A percentile compares a stretch with the other conserved stretches of the same genome.
These are phyloP conservation scores for Vishniacozyma victoriae DNA, from an alignment of 768 basidiomycete genomes.

Conservation along the genomic window DNA sequence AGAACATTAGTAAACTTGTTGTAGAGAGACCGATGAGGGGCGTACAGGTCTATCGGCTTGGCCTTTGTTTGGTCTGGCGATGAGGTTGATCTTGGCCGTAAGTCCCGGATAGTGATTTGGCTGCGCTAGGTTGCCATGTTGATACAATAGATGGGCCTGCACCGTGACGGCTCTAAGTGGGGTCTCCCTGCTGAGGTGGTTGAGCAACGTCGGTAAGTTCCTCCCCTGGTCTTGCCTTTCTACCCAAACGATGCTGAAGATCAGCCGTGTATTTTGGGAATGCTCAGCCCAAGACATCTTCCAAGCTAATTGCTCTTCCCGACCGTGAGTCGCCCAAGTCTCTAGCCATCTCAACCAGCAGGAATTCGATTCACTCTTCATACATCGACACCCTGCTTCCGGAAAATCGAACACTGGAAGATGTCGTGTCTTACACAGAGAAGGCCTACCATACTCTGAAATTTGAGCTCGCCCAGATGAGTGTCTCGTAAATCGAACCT, in stretches of 20 bases:
- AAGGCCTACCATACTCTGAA: slow-evolving; percentile 8
- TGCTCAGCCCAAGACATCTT: background rate
- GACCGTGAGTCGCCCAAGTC: slow-evolving; percentile 1
- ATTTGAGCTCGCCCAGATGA: slow-evolving; percentile 7
- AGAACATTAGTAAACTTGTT: too few species aligned
- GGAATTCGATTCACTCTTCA: slow-evolving; percentile 1
- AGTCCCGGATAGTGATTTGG: background rate
- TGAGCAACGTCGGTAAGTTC: background rate
- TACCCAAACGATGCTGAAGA: too few species aligned
- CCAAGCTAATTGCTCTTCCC: slow-evolving; percentile 10
- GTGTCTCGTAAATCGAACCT: slow-evolving; percentile 4
- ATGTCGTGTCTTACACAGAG: background rate
- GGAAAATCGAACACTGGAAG: background rate
- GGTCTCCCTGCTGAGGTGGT: background rate
- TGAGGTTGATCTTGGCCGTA: background rate
- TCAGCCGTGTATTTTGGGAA: slow-evolving; percentile 4
- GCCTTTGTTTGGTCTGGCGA: slow-evolving; percentile 1
- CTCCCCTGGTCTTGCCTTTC: background rate
- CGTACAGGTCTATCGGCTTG: background rate
- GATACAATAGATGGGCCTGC: slow-evolving; percentile 3
- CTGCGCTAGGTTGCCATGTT: background rate
- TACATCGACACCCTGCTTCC: slow-evolving; percentile 7
- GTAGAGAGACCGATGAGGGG: slow-evolving; percentile 3
- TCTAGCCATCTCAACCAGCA: background rate
- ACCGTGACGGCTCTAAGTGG: slow-evolving; percentile 1